phyloP scores from a whole-genome alignment of 768 basidiomycete genomes.

The Agrocybe chaxingu region DNA sequence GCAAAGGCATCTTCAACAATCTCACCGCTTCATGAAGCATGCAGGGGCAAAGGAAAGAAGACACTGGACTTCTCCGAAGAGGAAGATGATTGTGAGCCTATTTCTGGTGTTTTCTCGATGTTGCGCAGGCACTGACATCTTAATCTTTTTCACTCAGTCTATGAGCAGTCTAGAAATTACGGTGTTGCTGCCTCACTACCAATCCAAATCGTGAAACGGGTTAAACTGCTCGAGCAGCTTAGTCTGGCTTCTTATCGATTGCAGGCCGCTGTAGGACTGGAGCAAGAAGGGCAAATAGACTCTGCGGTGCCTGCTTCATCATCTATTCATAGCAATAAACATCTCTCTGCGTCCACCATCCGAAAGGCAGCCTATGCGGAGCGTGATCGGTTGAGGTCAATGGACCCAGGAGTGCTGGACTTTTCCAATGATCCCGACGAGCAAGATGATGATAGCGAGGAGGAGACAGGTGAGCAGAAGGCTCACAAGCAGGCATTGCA shows the following conservation, averaged over 20 bases:
- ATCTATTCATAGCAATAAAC: conserved; percentile 16
- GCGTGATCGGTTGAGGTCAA: conserved; percentile 58
- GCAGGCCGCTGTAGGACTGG: conserved; percentile 35
- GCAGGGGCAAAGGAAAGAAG: too few species aligned
- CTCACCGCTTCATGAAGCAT: background rate
- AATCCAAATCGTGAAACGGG: conserved; percentile 48
- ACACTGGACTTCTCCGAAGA: too few species aligned
- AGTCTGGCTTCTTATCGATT: conserved; percentile 60
- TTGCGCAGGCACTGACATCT: background rate
- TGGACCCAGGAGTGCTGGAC: conserved; percentile 71
- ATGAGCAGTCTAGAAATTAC: background rate
- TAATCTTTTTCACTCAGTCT: too few species aligned
- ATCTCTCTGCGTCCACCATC: conserved; percentile 42
- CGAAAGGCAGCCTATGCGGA: conserved; percentile 66
- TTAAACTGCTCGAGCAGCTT: conserved; percentile 32
- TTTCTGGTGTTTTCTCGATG: background rate
- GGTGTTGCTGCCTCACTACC: conserved; percentile 59
- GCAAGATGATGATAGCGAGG: conserved; percentile 14
- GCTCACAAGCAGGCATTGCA: too few species aligned
- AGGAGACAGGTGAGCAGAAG: too few species aligned
- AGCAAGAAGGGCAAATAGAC: conserved; percentile 16
- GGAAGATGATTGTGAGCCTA: too few species aligned
- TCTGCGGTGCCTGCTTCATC: conserved; percentile 28
- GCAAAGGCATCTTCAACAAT: conserved; percentile 14
- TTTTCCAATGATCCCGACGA: conserved; percentile 36